Percentiles rank a stretch among this genome's conserved stretches.
phyloP scores from a whole-genome alignment of 2,329 filamentous ascomycete species.

The Xylariaceae sp. region DNA sequence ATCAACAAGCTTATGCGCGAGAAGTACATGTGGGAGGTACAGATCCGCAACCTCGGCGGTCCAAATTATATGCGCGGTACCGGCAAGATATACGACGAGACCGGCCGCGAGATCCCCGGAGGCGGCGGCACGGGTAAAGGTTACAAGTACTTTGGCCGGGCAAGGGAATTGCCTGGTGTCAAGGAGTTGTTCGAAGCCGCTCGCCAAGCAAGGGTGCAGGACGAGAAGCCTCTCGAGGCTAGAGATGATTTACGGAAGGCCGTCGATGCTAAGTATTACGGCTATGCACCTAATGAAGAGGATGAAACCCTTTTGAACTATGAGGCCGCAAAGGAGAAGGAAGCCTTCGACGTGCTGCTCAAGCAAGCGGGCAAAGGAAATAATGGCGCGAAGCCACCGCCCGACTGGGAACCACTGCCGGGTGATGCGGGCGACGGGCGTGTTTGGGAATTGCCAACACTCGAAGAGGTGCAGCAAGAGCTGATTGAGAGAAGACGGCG shows the following conservation, averaged over 20 bases:
- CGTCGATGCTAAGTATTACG: constrained; percentile 93
- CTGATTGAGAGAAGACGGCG: constrained; percentile 78
- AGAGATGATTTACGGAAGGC: constrained; percentile 65
- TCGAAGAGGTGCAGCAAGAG: constrained; percentile 92
- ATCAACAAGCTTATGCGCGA: constrained; percentile 99
- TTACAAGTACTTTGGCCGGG: constrained; percentile 90
- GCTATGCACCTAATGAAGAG: constrained; percentile 89
- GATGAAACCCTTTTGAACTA: constrained; percentile 74
- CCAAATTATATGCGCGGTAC: constrained; percentile 89
- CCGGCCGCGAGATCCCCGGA: constrained; percentile 62
- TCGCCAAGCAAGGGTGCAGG: constrained; percentile 46
- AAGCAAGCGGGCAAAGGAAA: constrained; percentile 43
- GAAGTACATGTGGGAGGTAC: constrained; percentile 98
- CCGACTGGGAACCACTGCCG: constrained; percentile 78
- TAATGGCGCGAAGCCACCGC: constrained; percentile 45
- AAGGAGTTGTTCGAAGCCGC: constrained; percentile 93
- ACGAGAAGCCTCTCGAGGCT: constrained; percentile 59
- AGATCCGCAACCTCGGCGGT: constrained; percentile 91
- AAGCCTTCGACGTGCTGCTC: constrained; percentile 66
- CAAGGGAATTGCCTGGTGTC: constrained; percentile 83
- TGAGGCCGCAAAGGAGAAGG: constrained; percentile 76
- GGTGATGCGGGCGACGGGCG: constrained; percentile 80
- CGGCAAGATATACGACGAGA: constrained; percentile 67
- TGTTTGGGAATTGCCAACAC: constrained; percentile 74
- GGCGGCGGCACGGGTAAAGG: constrained; percentile 76